These are phyloP conservation scores for Hemileia vastatrix DNA, from an alignment of 1,284 basidiomycete species.

Conservation along the genomic window DNA sequence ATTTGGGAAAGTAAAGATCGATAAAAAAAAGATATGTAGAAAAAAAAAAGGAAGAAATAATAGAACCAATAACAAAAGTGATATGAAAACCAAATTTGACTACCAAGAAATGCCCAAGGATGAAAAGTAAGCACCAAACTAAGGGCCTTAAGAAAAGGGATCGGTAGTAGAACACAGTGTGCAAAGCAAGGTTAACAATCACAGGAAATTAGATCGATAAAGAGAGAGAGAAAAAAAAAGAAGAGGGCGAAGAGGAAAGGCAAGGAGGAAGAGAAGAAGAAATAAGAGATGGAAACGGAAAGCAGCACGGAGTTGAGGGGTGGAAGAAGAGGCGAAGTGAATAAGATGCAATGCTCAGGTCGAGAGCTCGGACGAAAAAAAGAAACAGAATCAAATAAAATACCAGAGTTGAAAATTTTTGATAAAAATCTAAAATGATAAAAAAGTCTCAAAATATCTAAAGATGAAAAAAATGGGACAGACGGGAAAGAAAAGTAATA, in stretches of 20 bases:
- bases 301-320: not conserved
- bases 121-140: too few species aligned
- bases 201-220: not conserved
- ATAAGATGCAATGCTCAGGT: not conserved
- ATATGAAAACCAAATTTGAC: too few species aligned
- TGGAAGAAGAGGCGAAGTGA: not conserved
- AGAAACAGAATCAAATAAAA: not conserved
- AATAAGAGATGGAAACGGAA: not conserved
- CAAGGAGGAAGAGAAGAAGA: not conserved
- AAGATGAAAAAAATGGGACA: conserved; percentile 26
- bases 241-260: not conserved
- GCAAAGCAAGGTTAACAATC: too few species aligned
- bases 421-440: not conserved
- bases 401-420: not conserved
- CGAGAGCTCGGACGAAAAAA: not conserved
- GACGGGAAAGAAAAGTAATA: conserved; percentile 2
- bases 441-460: not conserved
- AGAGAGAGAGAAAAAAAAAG: conserved; percentile 9
- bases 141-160: too few species aligned
- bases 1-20: not conserved
- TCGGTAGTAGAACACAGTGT: too few species aligned
- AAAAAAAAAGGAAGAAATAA: too few species aligned
- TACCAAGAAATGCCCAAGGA: too few species aligned
- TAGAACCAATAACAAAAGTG: too few species aligned
- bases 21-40: not conserved